Percentiles rank a stretch among this genome's conserved stretches.
Evolutionary conservation across 2,329 filamentous ascomycete species (phyloP).

Genomic region (Bretziella fagacearum): DNA sequence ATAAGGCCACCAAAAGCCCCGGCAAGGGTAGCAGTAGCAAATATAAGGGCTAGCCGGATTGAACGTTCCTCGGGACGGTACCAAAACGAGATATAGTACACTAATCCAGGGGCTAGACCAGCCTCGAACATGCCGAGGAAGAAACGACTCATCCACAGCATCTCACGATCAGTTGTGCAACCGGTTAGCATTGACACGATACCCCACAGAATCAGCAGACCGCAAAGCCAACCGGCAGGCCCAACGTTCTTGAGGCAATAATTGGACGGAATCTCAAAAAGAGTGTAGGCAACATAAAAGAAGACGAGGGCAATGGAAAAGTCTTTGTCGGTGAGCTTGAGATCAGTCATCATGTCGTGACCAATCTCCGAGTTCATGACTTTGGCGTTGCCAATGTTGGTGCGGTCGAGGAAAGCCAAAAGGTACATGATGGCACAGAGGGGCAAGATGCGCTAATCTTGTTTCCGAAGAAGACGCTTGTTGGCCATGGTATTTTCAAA

Average conservation of each 20-base stretch:
- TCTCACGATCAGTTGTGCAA: slow-evolving; percentile 41
- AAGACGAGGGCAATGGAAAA: slow-evolving; percentile 43
- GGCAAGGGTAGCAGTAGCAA: slow-evolving; percentile 50
- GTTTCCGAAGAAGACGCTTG: slow-evolving; percentile 33
- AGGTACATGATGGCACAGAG: slow-evolving; percentile 47
- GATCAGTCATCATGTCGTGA: slow-evolving; percentile 45
- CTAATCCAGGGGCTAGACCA: slow-evolving; percentile 51
- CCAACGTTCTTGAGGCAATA: slow-evolving; percentile 46
- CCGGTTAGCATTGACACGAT: slow-evolving; percentile 51
- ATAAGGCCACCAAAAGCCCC: slow-evolving; percentile 59
- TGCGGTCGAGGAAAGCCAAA: slow-evolving; percentile 49
- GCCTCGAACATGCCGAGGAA: slow-evolving; percentile 54
- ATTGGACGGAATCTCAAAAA: slow-evolving; percentile 51
- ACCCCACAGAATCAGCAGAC: slow-evolving; percentile 52
- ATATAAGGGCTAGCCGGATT: slow-evolving; percentile 51
- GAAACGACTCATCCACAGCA: slow-evolving; percentile 49
- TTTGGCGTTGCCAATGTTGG: slow-evolving; percentile 54
- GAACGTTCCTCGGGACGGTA: slow-evolving; percentile 55
- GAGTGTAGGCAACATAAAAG: slow-evolving; percentile 41
- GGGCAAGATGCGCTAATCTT: slow-evolving; percentile 47
- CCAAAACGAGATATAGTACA: slow-evolving; percentile 56
- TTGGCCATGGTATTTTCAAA: slow-evolving; percentile 17
- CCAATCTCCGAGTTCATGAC: slow-evolving; percentile 43
- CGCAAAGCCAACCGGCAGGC: slow-evolving; percentile 47
- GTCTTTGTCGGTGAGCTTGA: slow-evolving; percentile 42